phyloP scores from a whole-genome alignment of 2,329 filamentous ascomycete genomes.

The Zasmidium citrigriseum region DNA sequence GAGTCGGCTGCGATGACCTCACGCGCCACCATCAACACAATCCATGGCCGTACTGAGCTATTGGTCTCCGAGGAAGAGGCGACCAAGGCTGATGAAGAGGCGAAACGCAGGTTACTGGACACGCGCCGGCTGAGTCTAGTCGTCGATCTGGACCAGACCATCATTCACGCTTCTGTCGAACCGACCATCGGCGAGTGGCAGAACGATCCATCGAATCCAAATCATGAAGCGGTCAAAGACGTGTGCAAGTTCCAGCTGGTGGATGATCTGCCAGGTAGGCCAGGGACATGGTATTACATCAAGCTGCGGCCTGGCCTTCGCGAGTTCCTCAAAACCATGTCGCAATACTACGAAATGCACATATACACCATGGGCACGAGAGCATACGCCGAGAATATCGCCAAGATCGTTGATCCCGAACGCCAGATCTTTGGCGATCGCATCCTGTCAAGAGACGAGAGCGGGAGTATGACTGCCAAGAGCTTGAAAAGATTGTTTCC shows the following conservation, averaged over 20 bases:
- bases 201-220: conserved; percentile 81
- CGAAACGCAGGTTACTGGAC: conserved; percentile 78
- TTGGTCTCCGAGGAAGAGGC: conserved; percentile 84
- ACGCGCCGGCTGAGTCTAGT: conserved; percentile 87
- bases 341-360: conserved; percentile 86
- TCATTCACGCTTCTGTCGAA: conserved; percentile 97
- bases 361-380: conserved; percentile 99
- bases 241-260: conserved; percentile 85
- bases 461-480: conserved; percentile 88
- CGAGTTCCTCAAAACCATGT: conserved; percentile 76
- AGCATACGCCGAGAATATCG: conserved; percentile 91
- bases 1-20: conserved; percentile 76
- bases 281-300: conserved; percentile 95
- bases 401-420: conserved; percentile 88
- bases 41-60: conserved; percentile 84
- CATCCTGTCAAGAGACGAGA: conserved; percentile 95
- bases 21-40: conserved; percentile 91
- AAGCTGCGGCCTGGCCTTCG: conserved; percentile 88
- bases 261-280: conserved; percentile 77
- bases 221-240: conserved; percentile 86
- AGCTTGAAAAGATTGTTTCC: conserved; percentile 89
- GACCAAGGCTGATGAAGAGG: conserved; percentile 77
- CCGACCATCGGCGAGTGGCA: conserved; percentile 97
- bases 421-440: conserved; percentile 88
- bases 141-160: conserved; percentile 96